Base-by-base conservation (phyloP, 225 moss, liverwort and hornwort species). In the Pseudoscleropodium purum region DNA sequence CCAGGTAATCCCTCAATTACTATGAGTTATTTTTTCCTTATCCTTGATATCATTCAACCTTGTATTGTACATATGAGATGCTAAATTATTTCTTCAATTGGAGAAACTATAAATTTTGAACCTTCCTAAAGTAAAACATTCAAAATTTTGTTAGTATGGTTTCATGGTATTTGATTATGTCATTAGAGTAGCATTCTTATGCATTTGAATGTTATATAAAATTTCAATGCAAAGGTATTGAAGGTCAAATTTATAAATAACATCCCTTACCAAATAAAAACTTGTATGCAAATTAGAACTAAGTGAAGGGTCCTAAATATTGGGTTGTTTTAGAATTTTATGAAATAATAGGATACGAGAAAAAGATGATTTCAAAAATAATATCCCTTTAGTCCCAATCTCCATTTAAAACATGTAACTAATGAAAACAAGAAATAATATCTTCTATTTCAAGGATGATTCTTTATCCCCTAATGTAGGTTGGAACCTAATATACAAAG, bases 1-100 rank as follows among this genome's bases (percentile, higher is more conserved):
- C 26, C 7, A 26, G 0, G 0, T 73, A 73, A 27, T 0, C 0
- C 17, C 3, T 18, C 1, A 30, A 10, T 0, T 45, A 0, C 74
- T 29, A 74, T 74, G 30, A 17, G 1, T 16, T 74, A 43, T 45
- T 45, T 29, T 74, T 45, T 16, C 43, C 9, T 74, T 45, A 4
- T 74, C 11, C 2, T 45, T 47, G 18, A 18, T 47, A 30, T 2
- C 2, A 8, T 47, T 31, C 7, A 47, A 1, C 18, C 5, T 75
- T 49, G 2, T 49, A 33, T 75, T 49, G 2, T 49, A 33, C 1
- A 18, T 31, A 11, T 7, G 2, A 47, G 0, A 75, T 33, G 19
- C 0, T 31, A 7, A 30, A 15, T 0, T 4, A 11, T 49, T 75
- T 2, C 1, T 75, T 6, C 4, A 33, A 31, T 13, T 75, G 2